These are phyloP conservation scores for Emmonsiellopsis sp. DNA, from an alignment of 2,329 filamentous ascomycete species.

Conservation along the genomic window DNA sequence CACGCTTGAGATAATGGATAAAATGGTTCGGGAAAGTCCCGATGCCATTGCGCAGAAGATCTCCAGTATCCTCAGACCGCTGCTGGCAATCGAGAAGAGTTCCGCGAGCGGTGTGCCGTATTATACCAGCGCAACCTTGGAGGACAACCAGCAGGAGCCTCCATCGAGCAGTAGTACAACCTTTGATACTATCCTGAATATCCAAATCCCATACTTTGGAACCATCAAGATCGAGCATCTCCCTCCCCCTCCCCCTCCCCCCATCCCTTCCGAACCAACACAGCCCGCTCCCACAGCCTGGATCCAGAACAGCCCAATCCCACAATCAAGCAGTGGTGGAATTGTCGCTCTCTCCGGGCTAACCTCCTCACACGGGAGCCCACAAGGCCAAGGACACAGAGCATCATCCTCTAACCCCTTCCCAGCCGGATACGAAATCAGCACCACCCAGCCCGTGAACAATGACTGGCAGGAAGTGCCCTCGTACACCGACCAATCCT, in stretches of 20 bases:
- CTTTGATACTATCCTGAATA: conserved; percentile 16
- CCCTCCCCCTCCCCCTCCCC: neutral
- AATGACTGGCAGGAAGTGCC: neutral
- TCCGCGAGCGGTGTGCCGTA: neutral
- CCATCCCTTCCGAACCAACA: neutral
- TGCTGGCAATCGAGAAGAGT: conserved; percentile 14
- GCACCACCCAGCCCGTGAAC: neutral
- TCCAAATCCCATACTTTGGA: conserved; percentile 37
- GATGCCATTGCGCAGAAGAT: conserved; percentile 23
- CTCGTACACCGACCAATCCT: neutral
- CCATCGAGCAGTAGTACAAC: neutral
- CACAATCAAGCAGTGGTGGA: neutral
- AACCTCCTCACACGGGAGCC: neutral
- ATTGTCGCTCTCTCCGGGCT: neutral
- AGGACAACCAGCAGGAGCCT: conserved; percentile 1
- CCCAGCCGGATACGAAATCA: neutral
- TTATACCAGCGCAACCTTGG: neutral
- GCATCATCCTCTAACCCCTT: neutral
- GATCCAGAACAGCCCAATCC: neutral
- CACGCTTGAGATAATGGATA: conserved; percentile 26
- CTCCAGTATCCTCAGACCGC: conserved; percentile 10
- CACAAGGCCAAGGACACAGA: neutral
- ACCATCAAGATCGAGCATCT: conserved; percentile 25
- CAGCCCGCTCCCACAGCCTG: neutral
- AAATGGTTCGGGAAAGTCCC: conserved; percentile 15